Evolutionary conservation across 257 asterid species (phyloP), one percentile per base, ranked within the genome.

Genomic region (Ophiorrhiza pumila): DNA sequence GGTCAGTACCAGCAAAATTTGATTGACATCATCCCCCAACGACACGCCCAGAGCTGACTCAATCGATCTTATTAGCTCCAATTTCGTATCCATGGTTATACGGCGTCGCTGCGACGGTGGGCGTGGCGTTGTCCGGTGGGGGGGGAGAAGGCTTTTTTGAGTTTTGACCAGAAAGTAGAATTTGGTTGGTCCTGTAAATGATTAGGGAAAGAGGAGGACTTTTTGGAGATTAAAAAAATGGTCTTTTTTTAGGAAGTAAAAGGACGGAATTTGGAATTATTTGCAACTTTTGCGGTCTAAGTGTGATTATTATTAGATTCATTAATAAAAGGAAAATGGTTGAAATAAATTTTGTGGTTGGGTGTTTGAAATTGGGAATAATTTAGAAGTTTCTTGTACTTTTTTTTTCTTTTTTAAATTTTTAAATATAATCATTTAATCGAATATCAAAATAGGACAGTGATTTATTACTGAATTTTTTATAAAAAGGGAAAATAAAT

Each of bases 11-110:
- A 85, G 61, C 78, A 74, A 77, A 41, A 71, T 65, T 47, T 74
- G 77, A 39, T 83, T 91, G 18, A 71, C 87, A 31, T 87, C 89
- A 14, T 81, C 88, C 65, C 88, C 82, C 68, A 86, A 63, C 67
- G 86, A 80, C 68, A 89, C 69, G 32, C 95, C 92, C 78, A 87
- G 60, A 53, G 80, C 85, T 39, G 88, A 77, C 81, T 87, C 95
- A 72, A 83, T 72, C 79, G 85, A 83, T 80, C 89, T 80, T 57
- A 80, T 66, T 69, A 89, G 58, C 85, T 89, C 95, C 75, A 79
- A 71, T 53, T 67, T 79, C 72, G 87, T 78, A 62, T 85, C 88
- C 92, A 82, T 83, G 42, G 12, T 37, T 20, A 34, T 1, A 18
- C 27, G 50, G 45, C 52, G 20, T 39, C 17, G 6, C 56, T 27